Percentiles rank a stretch among this genome's conserved stretches.
Conservation (phyloP, 2,329 filamentous ascomycete species). For the Penicillium sp. region DNA sequence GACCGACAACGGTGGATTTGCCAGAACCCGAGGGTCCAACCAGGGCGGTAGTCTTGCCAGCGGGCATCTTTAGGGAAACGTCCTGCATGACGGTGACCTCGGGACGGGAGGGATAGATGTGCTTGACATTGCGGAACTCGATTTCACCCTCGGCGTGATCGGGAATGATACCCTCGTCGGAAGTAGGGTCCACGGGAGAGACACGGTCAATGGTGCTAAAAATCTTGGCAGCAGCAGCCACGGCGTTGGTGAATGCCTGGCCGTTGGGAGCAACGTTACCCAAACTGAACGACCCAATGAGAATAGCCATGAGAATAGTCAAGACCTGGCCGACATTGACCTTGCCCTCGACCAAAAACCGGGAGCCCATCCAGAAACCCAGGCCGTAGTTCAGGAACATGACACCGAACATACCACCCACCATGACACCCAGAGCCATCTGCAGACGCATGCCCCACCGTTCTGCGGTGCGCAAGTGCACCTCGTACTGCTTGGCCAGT, state of each 20-base stretch:
- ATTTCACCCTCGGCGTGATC: constrained; percentile 76
- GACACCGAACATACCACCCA: constrained; percentile 80
- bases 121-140: constrained; percentile 79
- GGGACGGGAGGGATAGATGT: constrained; percentile 91
- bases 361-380: constrained; percentile 84
- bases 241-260: constrained; percentile 80
- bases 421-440: constrained; percentile 72
- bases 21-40: constrained; percentile 94
- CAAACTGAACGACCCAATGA: constrained; percentile 90
- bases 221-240: constrained; percentile 88
- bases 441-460: constrained; percentile 77
- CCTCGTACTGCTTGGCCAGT: constrained; percentile 82
- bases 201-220: constrained; percentile 88
- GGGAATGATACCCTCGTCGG: constrained; percentile 71
- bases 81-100: constrained; percentile 88
- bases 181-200: constrained; percentile 80
- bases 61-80: constrained; percentile 77
- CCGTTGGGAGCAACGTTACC: constrained; percentile 84
- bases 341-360: constrained; percentile 69
- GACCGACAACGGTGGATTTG: constrained; percentile 90
- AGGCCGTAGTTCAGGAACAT: constrained; percentile 86
- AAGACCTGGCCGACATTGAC: constrained; percentile 72
- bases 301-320: constrained; percentile 85
- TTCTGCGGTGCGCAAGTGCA: constrained; percentile 72
- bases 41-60: constrained; percentile 88